Base-by-base conservation (phyloP, 208 protist species). In the Leishmania martiniquensis region DNA sequence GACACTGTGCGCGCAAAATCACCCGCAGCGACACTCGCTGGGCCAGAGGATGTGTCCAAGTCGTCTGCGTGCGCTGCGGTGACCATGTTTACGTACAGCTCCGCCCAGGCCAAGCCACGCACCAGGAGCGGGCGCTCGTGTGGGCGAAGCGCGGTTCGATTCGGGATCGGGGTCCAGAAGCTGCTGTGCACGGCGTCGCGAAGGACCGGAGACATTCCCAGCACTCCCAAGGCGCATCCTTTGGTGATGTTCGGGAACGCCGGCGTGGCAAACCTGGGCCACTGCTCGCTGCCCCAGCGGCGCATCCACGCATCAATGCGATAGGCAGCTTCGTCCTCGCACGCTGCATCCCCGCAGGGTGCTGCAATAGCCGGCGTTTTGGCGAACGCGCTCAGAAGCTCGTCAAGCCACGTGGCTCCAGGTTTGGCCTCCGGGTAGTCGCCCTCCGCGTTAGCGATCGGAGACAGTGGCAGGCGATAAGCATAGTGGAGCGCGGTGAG, bases 31-130 rank as follows among this genome's bases (percentile, higher is more conserved):
- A 57, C n/a, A 45, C 82, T 91, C 29, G 77, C 76, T 2, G 70
- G 63, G n/a, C 4, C 70, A 12, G 65, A 62, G 3, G 34, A 34
- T 66, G 55, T 17, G 15, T 49, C 22, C 49, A 45, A 37, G 37
- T 44, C 15, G 17, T 45, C 32, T 17, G 63, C 29, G 37, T 55
- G 51, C 32, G 15, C 60, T 9, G 63, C 65, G 55, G 55, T 37
- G 42, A 20, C 37, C 55, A 57, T 76, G 69, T 88, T 95, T 60
- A 83, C 82, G 73, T 81, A 83, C 17, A 93, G 83, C 83, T 94
- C 90, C 67, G 87, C 84, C 89, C 88, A 94, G 63, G 90, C 91
- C n/a, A 94, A 81, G 2, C 86, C 89, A 54, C 92, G 88, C 37
- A 94, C 63, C 55, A 92, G 69, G 13, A 54, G 54, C 42, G 45